Evolutionary conservation across 2,329 filamentous ascomycete species (phyloP).

Genomic region (Penicillium fuscoglaucum): DNA sequence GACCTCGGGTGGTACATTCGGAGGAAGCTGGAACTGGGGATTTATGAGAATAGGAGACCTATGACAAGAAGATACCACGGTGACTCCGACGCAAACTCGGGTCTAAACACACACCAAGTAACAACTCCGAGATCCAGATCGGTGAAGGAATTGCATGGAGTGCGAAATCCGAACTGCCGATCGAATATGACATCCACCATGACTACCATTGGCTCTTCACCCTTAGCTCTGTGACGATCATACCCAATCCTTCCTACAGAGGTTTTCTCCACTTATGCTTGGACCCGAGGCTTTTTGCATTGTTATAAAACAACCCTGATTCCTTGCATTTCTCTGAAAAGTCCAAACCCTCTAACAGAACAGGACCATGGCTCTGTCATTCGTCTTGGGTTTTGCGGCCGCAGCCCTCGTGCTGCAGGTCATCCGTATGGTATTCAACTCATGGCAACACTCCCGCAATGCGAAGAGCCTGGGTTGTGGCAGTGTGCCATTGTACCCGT

Average conservation of each 20-base stretch:
- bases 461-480: constrained; percentile 30
- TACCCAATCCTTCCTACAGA: neutral
- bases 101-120: neutral
- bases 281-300: neutral
- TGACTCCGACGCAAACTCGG: neutral
- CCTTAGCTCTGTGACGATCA: neutral
- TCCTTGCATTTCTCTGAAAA: neutral
- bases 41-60: neutral
- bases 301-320: constrained; percentile 6
- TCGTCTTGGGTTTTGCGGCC: constrained; percentile 26
- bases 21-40: neutral
- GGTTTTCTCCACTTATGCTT: neutral
- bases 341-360: neutral
- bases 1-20: neutral
- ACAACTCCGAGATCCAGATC: constrained; percentile 7
- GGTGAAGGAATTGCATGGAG: neutral
- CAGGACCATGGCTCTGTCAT: constrained; percentile 19
- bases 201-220: neutral
- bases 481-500: constrained; percentile 26
- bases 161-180: neutral
- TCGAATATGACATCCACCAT: constrained; percentile 1
- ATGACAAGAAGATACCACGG: neutral
- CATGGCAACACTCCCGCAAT: constrained; percentile 30
- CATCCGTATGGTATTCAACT: constrained; percentile 23
- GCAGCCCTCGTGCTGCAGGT: constrained; percentile 27